These are phyloP conservation scores for Kwoniella dejecticola DNA, from an alignment of 768 basidiomycete genomes.

Conservation along the genomic window DNA sequence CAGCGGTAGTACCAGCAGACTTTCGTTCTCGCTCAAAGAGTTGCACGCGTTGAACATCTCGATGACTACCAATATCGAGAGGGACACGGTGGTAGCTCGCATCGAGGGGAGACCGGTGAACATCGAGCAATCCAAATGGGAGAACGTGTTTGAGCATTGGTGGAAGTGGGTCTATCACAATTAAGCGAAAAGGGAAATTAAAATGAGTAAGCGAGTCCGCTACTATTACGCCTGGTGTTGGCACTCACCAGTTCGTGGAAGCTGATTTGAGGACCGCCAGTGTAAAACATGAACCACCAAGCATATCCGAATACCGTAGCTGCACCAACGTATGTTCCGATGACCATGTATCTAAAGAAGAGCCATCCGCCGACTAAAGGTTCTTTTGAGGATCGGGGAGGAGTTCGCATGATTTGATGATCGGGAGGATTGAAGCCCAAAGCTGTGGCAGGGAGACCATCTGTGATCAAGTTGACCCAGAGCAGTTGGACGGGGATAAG, in stretches of 20 bases:
- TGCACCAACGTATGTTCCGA: slow-evolving; percentile 89
- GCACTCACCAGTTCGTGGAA: slow-evolving; percentile 86
- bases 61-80: slow-evolving; percentile 85
- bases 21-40: slow-evolving; percentile 96
- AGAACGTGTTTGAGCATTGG: slow-evolving; percentile 77
- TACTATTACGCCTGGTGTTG: too few relatives aligned
- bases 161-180: slow-evolving; percentile 85
- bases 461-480: slow-evolving; percentile 98
- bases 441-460: slow-evolving; percentile 89
- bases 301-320: slow-evolving; percentile 97
- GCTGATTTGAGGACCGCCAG: slow-evolving; percentile 85
- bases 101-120: slow-evolving; percentile 85
- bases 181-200: too few relatives aligned
- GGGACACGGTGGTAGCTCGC: slow-evolving; percentile 89
- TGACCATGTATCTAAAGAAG: slow-evolving; percentile 91
- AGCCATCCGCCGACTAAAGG: slow-evolving; percentile 90
- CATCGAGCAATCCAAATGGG: slow-evolving; percentile 92
- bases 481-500: slow-evolving; percentile 95
- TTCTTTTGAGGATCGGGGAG: slow-evolving; percentile 85
- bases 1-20: slow-evolving; percentile 78
- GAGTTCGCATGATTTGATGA: slow-evolving; percentile 88
- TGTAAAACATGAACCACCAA: slow-evolving; percentile 97
- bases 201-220: too few relatives aligned
- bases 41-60: slow-evolving; percentile 62
- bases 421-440: slow-evolving; percentile 98